Base-by-base conservation (phyloP, 2,329 filamentous ascomycete genomes). In the Neonectria hederae region DNA sequence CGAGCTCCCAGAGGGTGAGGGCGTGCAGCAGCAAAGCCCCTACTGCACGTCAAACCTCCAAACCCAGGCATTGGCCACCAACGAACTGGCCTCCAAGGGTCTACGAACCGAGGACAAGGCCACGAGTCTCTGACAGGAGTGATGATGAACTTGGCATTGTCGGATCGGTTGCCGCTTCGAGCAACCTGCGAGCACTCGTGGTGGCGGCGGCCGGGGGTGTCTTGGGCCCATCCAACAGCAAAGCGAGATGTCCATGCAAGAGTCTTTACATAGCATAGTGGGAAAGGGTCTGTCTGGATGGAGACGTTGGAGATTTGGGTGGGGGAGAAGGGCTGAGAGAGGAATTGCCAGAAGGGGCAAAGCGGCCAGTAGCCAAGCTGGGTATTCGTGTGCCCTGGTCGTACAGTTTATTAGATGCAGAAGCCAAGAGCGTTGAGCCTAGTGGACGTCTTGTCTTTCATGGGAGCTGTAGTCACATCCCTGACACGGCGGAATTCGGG, bases 31-130 rank as follows among this genome's bases (percentile, higher is more conserved):
- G 43, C 21, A 38, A n/a, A 24, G 46, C 24, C 24, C 46, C 24
- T 49, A 49, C 48, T 51, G 40, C 30, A 51, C 17, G 38, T 28
- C 46, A 21, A 45, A 53, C 40, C 43, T 62, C 59, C 53, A 48
- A 53, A 28, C n/a, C 19, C 22, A 22, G 32, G 55, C 45, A 49
- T 49, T n/a, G n/a, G 35, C 21, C 32, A 38, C 42, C 45, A n/a
- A 59, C 55, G 55, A 58, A 42, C 45, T n/a, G n/a, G n/a, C n/a
- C n/a, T n/a, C n/a, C n/a, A n/a, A n/a, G 35, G 14, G 14, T 38
- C 35, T 17, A 6, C 13, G 35, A 42, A 42, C 38, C 38, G 38
- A 42, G 38, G 38, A 42, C 38, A 42, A 40, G 38, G 38, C 38
- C 38, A 40, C 9, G 38, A 19, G 17, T 42, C 38, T 10, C n/a